phyloP scores from a whole-genome alignment of 192 early-diverging fungal species.

The Coemansia aciculifera region DNA sequence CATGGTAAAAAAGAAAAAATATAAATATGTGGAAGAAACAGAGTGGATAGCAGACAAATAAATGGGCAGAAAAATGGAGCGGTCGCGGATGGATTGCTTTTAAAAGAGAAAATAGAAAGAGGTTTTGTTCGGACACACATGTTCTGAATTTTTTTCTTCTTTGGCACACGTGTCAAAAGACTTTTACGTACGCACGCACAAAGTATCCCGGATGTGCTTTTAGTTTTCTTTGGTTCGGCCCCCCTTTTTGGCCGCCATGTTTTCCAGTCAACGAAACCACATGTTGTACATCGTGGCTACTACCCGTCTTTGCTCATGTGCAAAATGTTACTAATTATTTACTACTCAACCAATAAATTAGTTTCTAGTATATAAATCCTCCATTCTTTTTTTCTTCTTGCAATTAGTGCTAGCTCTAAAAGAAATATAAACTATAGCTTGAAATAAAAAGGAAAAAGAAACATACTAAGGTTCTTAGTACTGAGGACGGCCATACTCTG shows the following conservation, averaged over 20 bases:
- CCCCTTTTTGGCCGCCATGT: not conserved
- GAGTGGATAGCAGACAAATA: not conserved
- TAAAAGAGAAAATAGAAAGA: not conserved
- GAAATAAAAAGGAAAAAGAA: not conserved
- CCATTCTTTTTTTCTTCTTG: conserved; percentile 9
- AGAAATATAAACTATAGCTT: not conserved
- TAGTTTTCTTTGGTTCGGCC: not conserved
- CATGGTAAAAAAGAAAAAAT: not conserved
- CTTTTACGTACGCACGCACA: not conserved
- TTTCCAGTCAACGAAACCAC: not conserved
- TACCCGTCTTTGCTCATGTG: not conserved
- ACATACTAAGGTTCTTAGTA: not conserved
- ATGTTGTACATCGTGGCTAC: not conserved
- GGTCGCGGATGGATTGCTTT: not conserved
- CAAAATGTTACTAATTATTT: not conserved
- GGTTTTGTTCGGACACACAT: not conserved
- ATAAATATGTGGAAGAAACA: not conserved
- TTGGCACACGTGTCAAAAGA: not conserved
- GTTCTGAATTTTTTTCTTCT: not conserved
- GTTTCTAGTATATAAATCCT: not conserved
- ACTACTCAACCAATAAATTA: no score
- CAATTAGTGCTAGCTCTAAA: not conserved
- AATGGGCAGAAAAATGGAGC: no score
- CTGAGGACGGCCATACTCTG: conserved; percentile 1
- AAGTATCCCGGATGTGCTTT: not conserved